Percentiles rank a stretch among this genome's conserved stretches.
These are phyloP conservation scores for Clarireedia monteithiana DNA, from an alignment of 2,329 filamentous ascomycete genomes.

Conservation along the genomic window DNA sequence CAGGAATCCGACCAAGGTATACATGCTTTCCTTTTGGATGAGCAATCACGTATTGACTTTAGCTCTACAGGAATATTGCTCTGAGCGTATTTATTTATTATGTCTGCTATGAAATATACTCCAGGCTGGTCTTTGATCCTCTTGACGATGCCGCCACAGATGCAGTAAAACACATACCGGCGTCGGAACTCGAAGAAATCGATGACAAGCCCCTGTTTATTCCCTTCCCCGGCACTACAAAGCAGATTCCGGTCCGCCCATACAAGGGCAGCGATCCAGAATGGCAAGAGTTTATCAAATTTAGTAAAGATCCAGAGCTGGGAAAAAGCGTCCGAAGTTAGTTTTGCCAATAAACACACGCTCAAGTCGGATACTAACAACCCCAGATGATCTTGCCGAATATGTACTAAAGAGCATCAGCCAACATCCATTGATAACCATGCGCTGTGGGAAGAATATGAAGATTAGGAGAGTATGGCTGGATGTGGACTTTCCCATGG, in stretches of 20 bases:
- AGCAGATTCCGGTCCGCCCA: constrained; percentile 38
- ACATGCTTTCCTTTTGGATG: background rate
- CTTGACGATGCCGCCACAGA: constrained; percentile 30
- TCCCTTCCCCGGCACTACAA: constrained; percentile 52
- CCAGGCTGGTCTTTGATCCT: constrained; percentile 38
- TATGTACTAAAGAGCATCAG: constrained; percentile 37
- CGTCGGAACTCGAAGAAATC: constrained; percentile 36
- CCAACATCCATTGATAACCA: constrained; percentile 35
- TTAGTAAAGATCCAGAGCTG: constrained; percentile 45
- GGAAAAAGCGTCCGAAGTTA: constrained; percentile 29
- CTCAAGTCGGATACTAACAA: constrained; percentile 13
- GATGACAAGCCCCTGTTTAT: constrained; percentile 47
- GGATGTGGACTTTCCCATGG: constrained; percentile 50
- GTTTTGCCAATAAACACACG: background rate
- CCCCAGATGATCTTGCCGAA: constrained; percentile 38
- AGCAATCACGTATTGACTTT: background rate
- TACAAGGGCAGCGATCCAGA: constrained; percentile 54
- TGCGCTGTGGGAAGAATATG: constrained; percentile 40
- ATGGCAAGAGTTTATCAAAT: constrained; percentile 51
- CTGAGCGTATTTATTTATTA: constrained; percentile 30
- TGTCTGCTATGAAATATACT: constrained; percentile 37
- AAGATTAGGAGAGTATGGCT: constrained; percentile 48
- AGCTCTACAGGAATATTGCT: constrained; percentile 20
- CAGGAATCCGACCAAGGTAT: constrained; percentile 14
- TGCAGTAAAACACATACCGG: constrained; percentile 36